Base-by-base conservation (phyloP, 1,139 yeast genomes). In the Scheffersomyces lignicola region DNA sequence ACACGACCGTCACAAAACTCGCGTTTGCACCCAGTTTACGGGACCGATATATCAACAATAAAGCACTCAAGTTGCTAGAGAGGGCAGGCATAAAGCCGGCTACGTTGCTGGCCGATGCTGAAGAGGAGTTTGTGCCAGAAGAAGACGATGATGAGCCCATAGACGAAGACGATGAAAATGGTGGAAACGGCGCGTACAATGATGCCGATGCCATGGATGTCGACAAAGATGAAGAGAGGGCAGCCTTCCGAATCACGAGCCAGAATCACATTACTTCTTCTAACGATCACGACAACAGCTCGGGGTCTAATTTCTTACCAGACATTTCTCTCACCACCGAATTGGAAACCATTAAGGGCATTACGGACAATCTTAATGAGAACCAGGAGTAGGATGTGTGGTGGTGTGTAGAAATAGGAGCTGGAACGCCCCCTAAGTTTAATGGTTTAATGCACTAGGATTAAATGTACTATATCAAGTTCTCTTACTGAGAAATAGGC, bases 11-110 rank as follows among this genome's bases (percentile, higher is more conserved):
- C 22, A 36, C 37, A 14, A 41, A 49, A 18, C 35, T 48, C 7
- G 41, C 48, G 14, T 59, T 60, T 35, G 37, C 43, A 12, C 64
- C 65, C 3, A 45, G 45, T 25, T 39, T 46, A 12, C 42, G 70
- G 34, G 70, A 64, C 33, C 44, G 39, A 14, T 64, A 62, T 36
- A 50, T 60, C 7, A 37, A 42, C 29, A 26, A 11, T 15, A 26
- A 26, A 11, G 29, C 29, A 4, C 10, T 26, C 5, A 5, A 16
- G 11, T 26, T 26, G 18, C 11, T 26, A 6, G 20, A 15, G 29
- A 26, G 11, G 11, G 29, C 11, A 6, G 29, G 29, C 18, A 26
- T 26, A 26, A 15, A 4, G 5, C 7, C n/a, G 10, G 12, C 9
- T 15, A 13, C n/a, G 18, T n/a, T 26, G 5, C 8, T 16, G 4